These are phyloP conservation scores for Spinellus fusiger DNA, from an alignment of 192 early-diverging fungal genomes.

Conservation along the genomic window DNA sequence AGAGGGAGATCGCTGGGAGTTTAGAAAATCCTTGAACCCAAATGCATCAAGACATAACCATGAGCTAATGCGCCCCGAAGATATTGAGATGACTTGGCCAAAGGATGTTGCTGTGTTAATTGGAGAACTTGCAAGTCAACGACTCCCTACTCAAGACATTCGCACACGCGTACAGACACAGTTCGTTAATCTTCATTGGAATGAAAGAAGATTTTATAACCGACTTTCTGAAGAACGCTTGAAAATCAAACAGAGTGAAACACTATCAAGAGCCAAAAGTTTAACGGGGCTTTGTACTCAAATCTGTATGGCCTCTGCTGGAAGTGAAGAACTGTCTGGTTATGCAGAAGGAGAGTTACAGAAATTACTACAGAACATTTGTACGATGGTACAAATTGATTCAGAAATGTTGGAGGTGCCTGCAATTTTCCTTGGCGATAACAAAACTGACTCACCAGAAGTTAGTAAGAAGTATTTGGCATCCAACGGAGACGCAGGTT, in stretches of 20 bases:
- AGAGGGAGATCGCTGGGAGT: conserved; percentile 43
- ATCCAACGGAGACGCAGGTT: too few species aligned
- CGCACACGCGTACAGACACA: conserved; percentile 36
- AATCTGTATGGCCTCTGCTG: conserved; percentile 33
- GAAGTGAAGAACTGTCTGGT: conserved; percentile 24
- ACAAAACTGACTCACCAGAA: neutral
- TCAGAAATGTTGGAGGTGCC: neutral
- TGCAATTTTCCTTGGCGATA: neutral
- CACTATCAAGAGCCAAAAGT: conserved; percentile 37
- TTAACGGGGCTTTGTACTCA: conserved; percentile 40
- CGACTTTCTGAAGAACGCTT: conserved; percentile 53
- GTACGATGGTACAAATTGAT: neutral
- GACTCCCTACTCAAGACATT: conserved; percentile 40
- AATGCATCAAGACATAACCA: conserved; percentile 51
- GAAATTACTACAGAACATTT: conserved; percentile 6
- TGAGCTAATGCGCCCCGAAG: conserved; percentile 42
- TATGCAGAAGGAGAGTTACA: conserved; percentile 14
- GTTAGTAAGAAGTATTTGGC: too few species aligned
- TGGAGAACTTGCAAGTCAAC: conserved; percentile 41
- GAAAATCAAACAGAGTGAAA: conserved; percentile 44
- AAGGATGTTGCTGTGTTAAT: conserved; percentile 43
- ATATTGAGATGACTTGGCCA: conserved; percentile 50
- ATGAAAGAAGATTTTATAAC: conserved; percentile 55
- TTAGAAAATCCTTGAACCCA: conserved; percentile 52
- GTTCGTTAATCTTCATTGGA: conserved; percentile 45